A percentile compares a stretch with the other conserved stretches of the same genome.
Conservation (phyloP, 305 asterid genomes). For the Rubia peregrina region DNA sequence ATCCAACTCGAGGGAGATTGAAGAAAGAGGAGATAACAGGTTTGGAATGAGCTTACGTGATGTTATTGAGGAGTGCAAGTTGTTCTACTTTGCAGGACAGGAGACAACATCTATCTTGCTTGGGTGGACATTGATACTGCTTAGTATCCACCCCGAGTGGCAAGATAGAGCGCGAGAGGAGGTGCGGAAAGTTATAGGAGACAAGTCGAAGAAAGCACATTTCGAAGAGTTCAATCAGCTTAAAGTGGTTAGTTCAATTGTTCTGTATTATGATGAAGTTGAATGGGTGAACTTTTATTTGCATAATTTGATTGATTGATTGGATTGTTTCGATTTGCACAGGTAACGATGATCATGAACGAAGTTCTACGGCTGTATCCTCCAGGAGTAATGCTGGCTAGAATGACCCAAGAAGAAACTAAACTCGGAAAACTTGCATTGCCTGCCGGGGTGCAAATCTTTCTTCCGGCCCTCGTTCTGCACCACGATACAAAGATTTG, state of each 20-base stretch:
- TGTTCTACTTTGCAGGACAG: too few species aligned
- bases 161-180: constrained; percentile 18
- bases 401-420: constrained; percentile 18
- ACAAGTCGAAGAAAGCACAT: background rate
- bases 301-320: background rate
- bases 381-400: constrained; percentile 19
- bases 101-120: too few species aligned
- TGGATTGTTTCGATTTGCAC: background rate
- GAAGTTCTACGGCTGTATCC: constrained; percentile 47
- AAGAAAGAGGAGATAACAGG: too few species aligned
- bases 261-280: too few species aligned
- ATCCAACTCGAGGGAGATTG: too few species aligned
- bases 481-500: constrained; percentile 43
- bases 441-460: constrained; percentile 32
- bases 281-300: background rate
- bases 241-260: too few species aligned
- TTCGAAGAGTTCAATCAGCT: background rate
- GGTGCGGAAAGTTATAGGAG: constrained; percentile 8
- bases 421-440: constrained; percentile 6
- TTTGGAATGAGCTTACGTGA: too few species aligned
- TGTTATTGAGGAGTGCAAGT: too few species aligned
- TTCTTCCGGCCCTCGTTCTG: constrained; percentile 28
- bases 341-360: constrained; percentile 38
- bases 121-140: background rate
- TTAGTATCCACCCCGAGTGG: constrained; percentile 19